These are phyloP conservation scores for Pelargonium fulgidum DNA, from an alignment of 441 rosid genomes.

Conservation along the genomic window DNA sequence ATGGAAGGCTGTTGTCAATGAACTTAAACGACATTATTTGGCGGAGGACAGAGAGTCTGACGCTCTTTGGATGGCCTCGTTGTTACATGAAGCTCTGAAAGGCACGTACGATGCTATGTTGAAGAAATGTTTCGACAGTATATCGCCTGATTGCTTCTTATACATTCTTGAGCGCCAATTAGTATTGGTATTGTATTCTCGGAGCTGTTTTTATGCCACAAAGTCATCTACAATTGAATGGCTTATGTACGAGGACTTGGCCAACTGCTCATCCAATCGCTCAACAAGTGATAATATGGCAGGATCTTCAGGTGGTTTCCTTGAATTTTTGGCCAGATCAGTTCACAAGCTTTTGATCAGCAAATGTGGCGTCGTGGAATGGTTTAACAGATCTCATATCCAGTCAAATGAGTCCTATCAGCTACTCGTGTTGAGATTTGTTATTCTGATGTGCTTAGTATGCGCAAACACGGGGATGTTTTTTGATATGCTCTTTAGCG, in stretches of 20 bases:
- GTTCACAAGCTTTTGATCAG: slow-evolving; percentile 20
- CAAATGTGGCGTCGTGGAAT: slow-evolving; percentile 16
- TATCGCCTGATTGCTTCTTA: slow-evolving; percentile 37
- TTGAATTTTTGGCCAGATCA: slow-evolving; percentile 2
- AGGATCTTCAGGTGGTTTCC: background rate
- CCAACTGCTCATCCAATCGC: background rate
- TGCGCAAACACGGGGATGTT: slow-evolving; percentile 26
- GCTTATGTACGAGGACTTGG: slow-evolving; percentile 21
- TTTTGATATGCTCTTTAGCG: slow-evolving; percentile 8
- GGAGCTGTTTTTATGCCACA: slow-evolving; percentile 21
- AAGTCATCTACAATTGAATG: slow-evolving; percentile 36
- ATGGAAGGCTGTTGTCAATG: slow-evolving; percentile 26
- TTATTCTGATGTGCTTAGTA: slow-evolving; percentile 32
- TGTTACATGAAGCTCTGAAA: slow-evolving; percentile 27
- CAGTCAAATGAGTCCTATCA: slow-evolving; percentile 18
- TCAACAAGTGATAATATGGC: background rate
- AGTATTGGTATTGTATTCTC: slow-evolving; percentile 21
- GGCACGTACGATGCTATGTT: slow-evolving; percentile 31
- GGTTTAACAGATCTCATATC: slow-evolving; percentile 26
- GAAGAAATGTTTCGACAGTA: slow-evolving; percentile 25
- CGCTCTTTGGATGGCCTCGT: background rate
- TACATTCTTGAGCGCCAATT: slow-evolving; percentile 38
- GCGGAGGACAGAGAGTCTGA: background rate
- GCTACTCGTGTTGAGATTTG: slow-evolving; percentile 32
- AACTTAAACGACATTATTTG: slow-evolving; percentile 12